phyloP scores from a whole-genome alignment of 352 stramenopile species.

The Phytophthora hibernalis region DNA sequence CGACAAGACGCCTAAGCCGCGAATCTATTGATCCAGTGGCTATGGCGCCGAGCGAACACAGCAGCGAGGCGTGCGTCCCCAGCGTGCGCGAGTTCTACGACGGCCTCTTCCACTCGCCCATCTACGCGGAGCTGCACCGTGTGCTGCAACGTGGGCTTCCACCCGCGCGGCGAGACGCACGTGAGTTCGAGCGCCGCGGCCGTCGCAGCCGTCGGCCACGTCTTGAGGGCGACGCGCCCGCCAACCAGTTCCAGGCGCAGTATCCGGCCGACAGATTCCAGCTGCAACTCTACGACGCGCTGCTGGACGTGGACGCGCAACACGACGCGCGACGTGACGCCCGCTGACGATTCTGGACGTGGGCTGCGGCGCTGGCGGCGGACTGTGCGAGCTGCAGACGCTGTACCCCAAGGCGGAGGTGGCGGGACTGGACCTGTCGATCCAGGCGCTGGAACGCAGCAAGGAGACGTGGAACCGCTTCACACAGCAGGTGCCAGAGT shows the following conservation, averaged over 20 bases:
- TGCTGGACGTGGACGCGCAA: conserved; percentile 50
- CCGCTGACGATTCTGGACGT: conserved; percentile 64
- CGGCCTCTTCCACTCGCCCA: conserved; percentile 73
- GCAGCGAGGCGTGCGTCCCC: conserved; percentile 19
- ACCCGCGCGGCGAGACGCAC: conserved; percentile 31
- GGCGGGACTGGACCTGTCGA: conserved; percentile 65
- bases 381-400: conserved; percentile 66
- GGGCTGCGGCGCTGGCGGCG: conserved; percentile 68
- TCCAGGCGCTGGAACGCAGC: conserved; percentile 67
- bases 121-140: conserved; percentile 74
- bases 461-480: conserved; percentile 74
- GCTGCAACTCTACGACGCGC: conserved; percentile 65
- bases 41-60: conserved; percentile 23
- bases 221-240: conserved; percentile 12
- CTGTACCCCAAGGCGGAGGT: conserved; percentile 62
- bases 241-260: conserved; percentile 38
- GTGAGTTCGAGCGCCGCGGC: conserved; percentile 31
- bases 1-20: no score
- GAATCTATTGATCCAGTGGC: neutral
- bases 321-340: conserved; percentile 28
- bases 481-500: conserved; percentile 40
- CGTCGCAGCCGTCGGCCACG: conserved; percentile 19
- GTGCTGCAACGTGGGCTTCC: conserved; percentile 76
- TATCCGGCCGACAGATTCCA: conserved; percentile 53
- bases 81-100: conserved; percentile 81